A percentile compares a stretch with the other conserved stretches of the same genome.
phyloP scores from a whole-genome alignment of 495 filamentous ascomycete genomes.

The Podospora conica region DNA sequence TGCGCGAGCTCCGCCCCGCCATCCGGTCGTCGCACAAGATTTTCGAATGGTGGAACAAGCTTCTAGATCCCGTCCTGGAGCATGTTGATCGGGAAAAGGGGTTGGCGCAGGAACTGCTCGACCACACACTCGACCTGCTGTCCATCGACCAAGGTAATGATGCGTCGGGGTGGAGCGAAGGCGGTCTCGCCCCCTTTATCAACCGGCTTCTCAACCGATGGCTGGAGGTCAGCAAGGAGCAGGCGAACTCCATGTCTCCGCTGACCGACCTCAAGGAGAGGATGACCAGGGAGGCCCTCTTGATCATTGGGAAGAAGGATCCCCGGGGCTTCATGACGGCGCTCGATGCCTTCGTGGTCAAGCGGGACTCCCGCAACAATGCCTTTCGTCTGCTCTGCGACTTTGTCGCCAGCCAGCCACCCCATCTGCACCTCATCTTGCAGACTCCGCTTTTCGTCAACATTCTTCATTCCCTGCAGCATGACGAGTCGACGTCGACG shows the following conservation, averaged over 20 bases:
- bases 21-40: conserved; percentile 48
- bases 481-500: conserved; percentile 63
- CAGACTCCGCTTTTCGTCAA: conserved; percentile 61
- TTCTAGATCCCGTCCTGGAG: conserved; percentile 54
- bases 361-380: conserved; percentile 51
- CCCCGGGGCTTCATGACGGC: conserved; percentile 61
- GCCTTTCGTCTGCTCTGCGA: conserved; percentile 54
- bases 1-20: conserved; percentile 53
- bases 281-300: conserved; percentile 46
- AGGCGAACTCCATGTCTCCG: conserved; percentile 34
- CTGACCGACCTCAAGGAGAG: conserved; percentile 47
- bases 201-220: conserved; percentile 55
- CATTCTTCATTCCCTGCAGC: conserved; percentile 61
- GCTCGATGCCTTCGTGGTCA: conserved; percentile 54
- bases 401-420: conserved; percentile 61
- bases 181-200: conserved; percentile 40
- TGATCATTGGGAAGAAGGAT: conserved; percentile 57
- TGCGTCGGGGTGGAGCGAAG: conserved; percentile 34
- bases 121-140: conserved; percentile 48
- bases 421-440: conserved; percentile 62
- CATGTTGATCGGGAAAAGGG: conserved; percentile 51
- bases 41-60: conserved; percentile 60
- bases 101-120: conserved; percentile 51
- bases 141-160: conserved; percentile 54
- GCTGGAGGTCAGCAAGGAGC: conserved; percentile 47